Base-by-base conservation (phyloP, 768 basidiomycete genomes). In the Agaricus blazei region DNA sequence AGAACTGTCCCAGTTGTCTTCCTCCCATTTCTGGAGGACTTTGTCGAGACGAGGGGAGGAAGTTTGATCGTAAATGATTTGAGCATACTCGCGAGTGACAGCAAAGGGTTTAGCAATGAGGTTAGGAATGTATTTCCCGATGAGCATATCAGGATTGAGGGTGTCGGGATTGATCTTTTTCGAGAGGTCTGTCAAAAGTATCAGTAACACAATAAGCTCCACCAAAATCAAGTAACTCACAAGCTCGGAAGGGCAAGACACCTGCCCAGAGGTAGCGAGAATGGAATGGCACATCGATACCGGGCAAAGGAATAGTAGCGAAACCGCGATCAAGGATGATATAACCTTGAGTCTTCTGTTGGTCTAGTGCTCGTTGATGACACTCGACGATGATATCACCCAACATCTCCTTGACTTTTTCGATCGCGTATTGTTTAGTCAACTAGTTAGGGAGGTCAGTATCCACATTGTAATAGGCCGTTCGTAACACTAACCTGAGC, bases 261-360 rank as follows among this genome's bases (percentile, higher is more conserved):
- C 94, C 94, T 14, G 95, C 95, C 97, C 97, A 99, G 38, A 99
- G 82, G 72, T 98, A 99, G 57, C 95, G 89, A 3, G 97, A 98
- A 70, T 99, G 97, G 90, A 99, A 99, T 3, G 97, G 97, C 1
- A 99, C 97, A 64, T 98, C 97, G 63, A 99, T 98, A 58, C 96
- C 96, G 38, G 95, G 92, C 38, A 96, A 80, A 41, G 93, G 93
- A 56, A 95, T 95, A 19, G 93, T 94, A 0, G 96, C 96, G 63
- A 94, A 97, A 7, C 97, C 97, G 63, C 97, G 90, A 63, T 99
- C 96, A 50, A 99, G 84, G 63, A 88, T 88, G 73, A 99, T 92
- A 62, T 90, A 84, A 7, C 95, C 96, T 57, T 93, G 88, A 23
- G 79, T 75, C 64, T 83, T 80, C 68, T 95, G 87, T 64, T 88